phyloP scores from a whole-genome alignment of 2,329 filamentous ascomycete species.

The Akanthomyces uredinophilus region DNA sequence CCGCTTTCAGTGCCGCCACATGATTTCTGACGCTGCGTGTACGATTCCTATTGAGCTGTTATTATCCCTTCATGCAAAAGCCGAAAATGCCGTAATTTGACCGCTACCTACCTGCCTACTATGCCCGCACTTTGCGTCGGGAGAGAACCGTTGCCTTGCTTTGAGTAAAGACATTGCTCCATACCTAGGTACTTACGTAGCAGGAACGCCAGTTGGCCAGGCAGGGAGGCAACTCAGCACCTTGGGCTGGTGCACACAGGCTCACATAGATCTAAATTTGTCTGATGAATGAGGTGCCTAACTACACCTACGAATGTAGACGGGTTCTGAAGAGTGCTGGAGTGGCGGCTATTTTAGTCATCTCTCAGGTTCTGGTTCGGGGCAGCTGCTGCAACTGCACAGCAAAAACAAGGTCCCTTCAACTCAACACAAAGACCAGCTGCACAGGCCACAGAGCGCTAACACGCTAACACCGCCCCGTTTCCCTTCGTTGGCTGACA shows the following conservation, averaged over 20 bases:
- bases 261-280: no score
- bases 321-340: not conserved
- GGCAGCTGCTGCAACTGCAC: not conserved
- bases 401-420: not conserved
- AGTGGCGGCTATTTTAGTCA: not conserved
- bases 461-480: constrained; percentile 17
- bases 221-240: no score
- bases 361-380: not conserved
- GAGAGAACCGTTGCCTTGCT: not conserved
- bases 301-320: no score
- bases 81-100: not conserved
- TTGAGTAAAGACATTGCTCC: no score
- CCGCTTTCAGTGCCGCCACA: not conserved
- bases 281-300: no score
- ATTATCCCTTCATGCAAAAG: not conserved
- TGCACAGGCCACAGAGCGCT: constrained; percentile 16
- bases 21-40: not conserved
- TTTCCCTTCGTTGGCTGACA: constrained; percentile 9
- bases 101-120: no score
- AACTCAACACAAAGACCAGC: not conserved
- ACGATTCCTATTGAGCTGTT: no score
- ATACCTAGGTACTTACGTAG: no score
- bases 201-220: no score
- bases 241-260: not conserved
- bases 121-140: not conserved